Base-by-base conservation (phyloP, 1,139 yeast genomes). In the Candida labiduridarum region DNA sequence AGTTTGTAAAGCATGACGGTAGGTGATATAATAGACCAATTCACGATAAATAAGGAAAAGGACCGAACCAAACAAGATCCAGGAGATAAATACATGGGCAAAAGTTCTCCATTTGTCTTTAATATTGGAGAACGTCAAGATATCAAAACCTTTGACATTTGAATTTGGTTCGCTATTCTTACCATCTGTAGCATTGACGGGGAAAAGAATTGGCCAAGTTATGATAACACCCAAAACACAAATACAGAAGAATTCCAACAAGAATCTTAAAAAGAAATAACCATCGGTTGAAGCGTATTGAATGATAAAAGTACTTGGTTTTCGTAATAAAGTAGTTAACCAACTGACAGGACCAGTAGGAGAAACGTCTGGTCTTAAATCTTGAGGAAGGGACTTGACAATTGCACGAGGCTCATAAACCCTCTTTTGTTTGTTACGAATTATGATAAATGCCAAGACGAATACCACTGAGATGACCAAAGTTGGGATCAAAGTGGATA, bases 211-310 rank as follows among this genome's bases (percentile, higher is more conserved):
- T 29, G 97, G 94, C 82, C 89, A 83, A 15, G 85, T 69, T 18
- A 87, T 58, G 31, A 87, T 56, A 49, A 89, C 82, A 1, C 96
- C 95, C 11, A 84, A 62, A 9, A 84, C 61, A 29, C 88, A 80
- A 46, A 89, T 66, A 15, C 79, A 66, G 29, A 82, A 74, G 52
- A 88, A 79, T 46, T 89, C 77, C 49, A 86, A 82, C 53, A 94
- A 65, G 65, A 85, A 94, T 57, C 99, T 78, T 49, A 89, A 67
- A 63, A 89, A 92, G 59, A 91, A 84, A 69, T 90, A 94, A 14
- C 97, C 97, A 67, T 92, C 98, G 11, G 89, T 68, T 41, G 97
- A 96, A 30, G 90, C 78, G 57, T 88, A 90, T 61, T 88, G 89
- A 55, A 94, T 79, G 49, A 90, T 69, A 63, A 79, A 89, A 1